These are phyloP conservation scores for Peribolospora baueri DNA, from an alignment of 768 basidiomycete genomes.

Conservation along the genomic window DNA sequence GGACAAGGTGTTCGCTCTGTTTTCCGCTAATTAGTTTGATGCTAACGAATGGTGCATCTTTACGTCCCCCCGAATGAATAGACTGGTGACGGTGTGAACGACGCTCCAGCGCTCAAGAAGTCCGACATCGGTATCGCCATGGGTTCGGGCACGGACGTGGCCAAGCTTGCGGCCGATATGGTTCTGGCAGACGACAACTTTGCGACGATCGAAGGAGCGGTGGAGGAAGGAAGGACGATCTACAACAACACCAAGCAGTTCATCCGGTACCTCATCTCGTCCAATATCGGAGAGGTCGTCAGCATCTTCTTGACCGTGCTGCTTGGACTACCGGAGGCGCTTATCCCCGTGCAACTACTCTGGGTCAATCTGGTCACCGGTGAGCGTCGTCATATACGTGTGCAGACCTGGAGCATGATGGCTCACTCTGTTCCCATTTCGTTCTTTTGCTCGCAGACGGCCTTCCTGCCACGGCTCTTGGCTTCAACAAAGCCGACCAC, in stretches of 20 bases:
- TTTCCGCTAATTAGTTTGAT: neutral
- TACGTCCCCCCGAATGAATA: constrained; percentile 14
- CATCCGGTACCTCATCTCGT: constrained; percentile 90
- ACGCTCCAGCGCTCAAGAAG: constrained; percentile 86
- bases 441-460: constrained; percentile 16
- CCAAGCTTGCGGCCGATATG: constrained; percentile 95
- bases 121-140: constrained; percentile 97
- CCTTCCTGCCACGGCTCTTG: constrained; percentile 84
- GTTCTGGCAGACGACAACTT: constrained; percentile 94
- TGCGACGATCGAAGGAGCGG: constrained; percentile 81
- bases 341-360: constrained; percentile 89
- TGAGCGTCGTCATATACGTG: constrained; percentile 16
- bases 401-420: neutral
- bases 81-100: constrained; percentile 96
- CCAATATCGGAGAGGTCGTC: constrained; percentile 93
- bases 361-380: constrained; percentile 98
- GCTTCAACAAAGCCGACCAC: constrained; percentile 92
- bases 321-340: constrained; percentile 95
- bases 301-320: constrained; percentile 91
- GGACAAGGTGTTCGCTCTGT: constrained; percentile 6
- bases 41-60: neutral
- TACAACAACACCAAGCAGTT: constrained; percentile 99
- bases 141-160: constrained; percentile 97
- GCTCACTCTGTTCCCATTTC: neutral
- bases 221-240: constrained; percentile 90